phyloP scores from a whole-genome alignment of 495 filamentous ascomycete species.

The Hypoxylon subgilvum region DNA sequence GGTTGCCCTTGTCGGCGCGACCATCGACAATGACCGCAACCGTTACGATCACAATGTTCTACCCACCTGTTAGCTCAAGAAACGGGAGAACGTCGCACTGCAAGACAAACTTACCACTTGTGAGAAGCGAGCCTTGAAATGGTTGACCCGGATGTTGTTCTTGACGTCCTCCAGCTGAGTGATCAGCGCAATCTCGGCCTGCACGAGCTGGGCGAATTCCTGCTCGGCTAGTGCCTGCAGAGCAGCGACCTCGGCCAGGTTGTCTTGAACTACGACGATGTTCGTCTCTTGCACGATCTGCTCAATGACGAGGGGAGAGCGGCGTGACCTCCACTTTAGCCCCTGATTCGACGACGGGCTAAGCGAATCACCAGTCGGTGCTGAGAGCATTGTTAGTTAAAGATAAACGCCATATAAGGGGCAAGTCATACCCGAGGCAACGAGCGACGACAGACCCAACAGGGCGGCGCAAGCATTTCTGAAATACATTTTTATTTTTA shows the following conservation, averaged over 20 bases:
- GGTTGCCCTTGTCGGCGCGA: conserved; percentile 30
- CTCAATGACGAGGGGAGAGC: conserved; percentile 30
- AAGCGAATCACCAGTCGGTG: conserved; percentile 30
- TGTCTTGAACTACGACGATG: conserved; percentile 39
- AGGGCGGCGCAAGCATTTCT: conserved; percentile 37
- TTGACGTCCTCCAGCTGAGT: conserved; percentile 45
- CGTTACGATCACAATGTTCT: conserved; percentile 47
- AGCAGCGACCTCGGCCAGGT: conserved; percentile 39
- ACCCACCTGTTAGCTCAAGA: conserved; percentile 10
- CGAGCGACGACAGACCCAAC: conserved; percentile 39
- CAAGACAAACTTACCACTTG: conserved; percentile 39
- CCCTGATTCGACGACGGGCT: conserved; percentile 14
- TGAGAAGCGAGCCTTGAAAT: conserved; percentile 42
- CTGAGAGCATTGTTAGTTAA: conserved; percentile 27
- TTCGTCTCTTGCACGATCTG: conserved; percentile 42
- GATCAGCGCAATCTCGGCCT: conserved; percentile 43
- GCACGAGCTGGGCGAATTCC: conserved; percentile 42
- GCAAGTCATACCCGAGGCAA: conserved; percentile 36
- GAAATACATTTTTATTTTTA: conserved; percentile 42
- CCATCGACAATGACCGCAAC: conserved; percentile 45
- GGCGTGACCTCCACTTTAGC: conserved; percentile 37
- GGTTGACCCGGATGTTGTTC: conserved; percentile 49
- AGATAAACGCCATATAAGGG: neutral
- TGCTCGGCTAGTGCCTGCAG: conserved; percentile 43
- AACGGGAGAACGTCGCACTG: neutral